A percentile compares a stretch with the other conserved stretches of the same genome.
These are phyloP conservation scores for Prototheca cutis DNA, from an alignment of 163 green algal genomes.

Conservation along the genomic window DNA sequence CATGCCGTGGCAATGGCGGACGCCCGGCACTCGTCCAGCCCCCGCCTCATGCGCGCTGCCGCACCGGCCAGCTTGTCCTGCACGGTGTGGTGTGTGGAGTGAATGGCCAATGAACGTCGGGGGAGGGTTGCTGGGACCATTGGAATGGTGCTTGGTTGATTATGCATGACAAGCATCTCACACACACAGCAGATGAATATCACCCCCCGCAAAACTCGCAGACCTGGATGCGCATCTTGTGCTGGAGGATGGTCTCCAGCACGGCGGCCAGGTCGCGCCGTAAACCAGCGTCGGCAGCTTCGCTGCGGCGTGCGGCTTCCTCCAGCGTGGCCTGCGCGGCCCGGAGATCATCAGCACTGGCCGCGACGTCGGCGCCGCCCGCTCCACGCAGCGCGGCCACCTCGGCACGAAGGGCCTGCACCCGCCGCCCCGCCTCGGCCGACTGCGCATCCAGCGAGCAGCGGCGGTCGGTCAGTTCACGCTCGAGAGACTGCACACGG, in stretches of 20 bases:
- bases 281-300: conserved; percentile 23
- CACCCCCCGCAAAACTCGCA: neutral
- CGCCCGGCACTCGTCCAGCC: neutral
- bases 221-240: conserved; percentile 29
- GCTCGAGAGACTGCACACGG: conserved; percentile 6
- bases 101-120: too few species aligned
- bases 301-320: conserved; percentile 14
- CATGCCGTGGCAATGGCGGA: too few species aligned
- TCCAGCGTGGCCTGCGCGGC: conserved; percentile 18
- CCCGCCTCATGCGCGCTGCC: neutral
- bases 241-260: conserved; percentile 31
- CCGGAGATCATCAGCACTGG: conserved; percentile 22
- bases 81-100: neutral
- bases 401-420: conserved; percentile 14
- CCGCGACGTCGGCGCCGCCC: conserved; percentile 9
- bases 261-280: conserved; percentile 30
- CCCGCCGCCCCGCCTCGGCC: conserved; percentile 1
- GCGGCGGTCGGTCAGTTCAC: conserved; percentile 11
- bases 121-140: too few species aligned
- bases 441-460: conserved; percentile 22
- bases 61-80: neutral
- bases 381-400: conserved; percentile 24
- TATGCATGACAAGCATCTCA: too few species aligned
- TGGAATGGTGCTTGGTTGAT: too few species aligned
- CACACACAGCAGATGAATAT: too few species aligned